A percentile compares a stretch with the other conserved stretches of the same genome.
Evolutionary conservation across 106 monocot genomes (phyloP).

Genomic region (Posidonia australis): DNA sequence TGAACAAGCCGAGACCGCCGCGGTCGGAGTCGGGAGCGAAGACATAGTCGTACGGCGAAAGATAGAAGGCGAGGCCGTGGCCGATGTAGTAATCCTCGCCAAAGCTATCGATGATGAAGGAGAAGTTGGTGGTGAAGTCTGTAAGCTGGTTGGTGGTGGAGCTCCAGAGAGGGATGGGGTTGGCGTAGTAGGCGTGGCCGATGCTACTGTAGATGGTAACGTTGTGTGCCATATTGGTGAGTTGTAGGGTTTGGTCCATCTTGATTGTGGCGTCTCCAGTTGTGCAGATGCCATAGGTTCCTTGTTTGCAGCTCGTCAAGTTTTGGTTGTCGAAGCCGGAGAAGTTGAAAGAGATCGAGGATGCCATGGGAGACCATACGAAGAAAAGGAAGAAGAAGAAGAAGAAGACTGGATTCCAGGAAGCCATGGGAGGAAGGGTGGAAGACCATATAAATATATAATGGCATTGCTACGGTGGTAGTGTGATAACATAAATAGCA

Average conservation of each 20-base stretch:
- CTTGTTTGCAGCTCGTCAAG: background rate
- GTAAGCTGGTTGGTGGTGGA: background rate
- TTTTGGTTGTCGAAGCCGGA: background rate
- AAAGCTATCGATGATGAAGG: slow-evolving; percentile 32
- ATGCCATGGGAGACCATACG: background rate
- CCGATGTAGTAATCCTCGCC: background rate
- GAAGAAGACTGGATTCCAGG: no score
- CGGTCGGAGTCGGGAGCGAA: slow-evolving; percentile 24
- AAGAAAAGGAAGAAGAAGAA: background rate
- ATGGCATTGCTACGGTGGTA: no score
- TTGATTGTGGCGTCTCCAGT: slow-evolving; percentile 1
- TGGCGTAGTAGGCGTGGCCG: slow-evolving; percentile 10
- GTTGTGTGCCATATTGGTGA: background rate
- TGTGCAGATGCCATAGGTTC: background rate
- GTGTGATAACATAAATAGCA: no score
- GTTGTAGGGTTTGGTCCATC: background rate
- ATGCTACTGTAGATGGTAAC: background rate
- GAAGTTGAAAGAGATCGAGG: slow-evolving; percentile 1
- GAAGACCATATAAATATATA: no score
- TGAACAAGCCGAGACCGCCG: slow-evolving; percentile 36
- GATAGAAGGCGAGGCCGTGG: slow-evolving; percentile 76
- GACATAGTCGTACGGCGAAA: slow-evolving; percentile 35
- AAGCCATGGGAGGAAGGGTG: no score
- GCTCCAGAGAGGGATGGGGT: slow-evolving; percentile 13
- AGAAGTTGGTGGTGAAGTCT: slow-evolving; percentile 34